Evolutionary conservation across 768 basidiomycete species (phyloP).

Genomic region (Trametes sanguinea): DNA sequence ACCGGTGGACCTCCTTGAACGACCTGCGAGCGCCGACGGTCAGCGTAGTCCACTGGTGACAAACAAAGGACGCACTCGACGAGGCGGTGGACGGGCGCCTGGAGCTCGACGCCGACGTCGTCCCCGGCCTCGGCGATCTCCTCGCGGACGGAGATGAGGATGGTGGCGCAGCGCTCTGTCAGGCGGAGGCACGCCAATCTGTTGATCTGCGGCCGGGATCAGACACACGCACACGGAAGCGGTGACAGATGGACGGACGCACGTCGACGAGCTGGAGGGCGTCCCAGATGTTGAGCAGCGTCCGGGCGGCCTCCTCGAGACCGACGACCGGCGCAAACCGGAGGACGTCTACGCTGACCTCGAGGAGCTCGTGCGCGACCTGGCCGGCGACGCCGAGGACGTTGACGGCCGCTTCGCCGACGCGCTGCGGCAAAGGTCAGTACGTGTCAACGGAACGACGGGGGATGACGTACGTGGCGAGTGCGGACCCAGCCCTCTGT

Average conservation of each 20-base stretch:
- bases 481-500: conserved; percentile 32
- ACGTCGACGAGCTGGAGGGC: conserved; percentile 63
- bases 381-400: conserved; percentile 45
- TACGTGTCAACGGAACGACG: neutral
- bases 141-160: conserved; percentile 61
- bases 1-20: conserved; percentile 45
- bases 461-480: conserved; percentile 26
- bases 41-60: neutral
- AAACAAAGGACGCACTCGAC: conserved; percentile 44
- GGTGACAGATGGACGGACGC: conserved; percentile 28
- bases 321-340: conserved; percentile 58
- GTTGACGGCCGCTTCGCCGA: conserved; percentile 29
- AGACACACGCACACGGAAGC: neutral
- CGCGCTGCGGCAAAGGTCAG: conserved; percentile 20
- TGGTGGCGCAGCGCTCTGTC: conserved; percentile 70
- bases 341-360: conserved; percentile 44
- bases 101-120: conserved; percentile 49
- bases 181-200: conserved; percentile 67
- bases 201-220: conserved; percentile 52
- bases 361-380: conserved; percentile 48
- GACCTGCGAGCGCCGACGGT: conserved; percentile 33
- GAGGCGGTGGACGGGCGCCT: conserved; percentile 51
- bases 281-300: conserved; percentile 65
- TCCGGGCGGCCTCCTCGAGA: conserved; percentile 50
- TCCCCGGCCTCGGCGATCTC: conserved; percentile 61